Evolutionary conservation across 2,329 filamentous ascomycete species (phyloP).

Genomic region (Fusarium sarcochroum): DNA sequence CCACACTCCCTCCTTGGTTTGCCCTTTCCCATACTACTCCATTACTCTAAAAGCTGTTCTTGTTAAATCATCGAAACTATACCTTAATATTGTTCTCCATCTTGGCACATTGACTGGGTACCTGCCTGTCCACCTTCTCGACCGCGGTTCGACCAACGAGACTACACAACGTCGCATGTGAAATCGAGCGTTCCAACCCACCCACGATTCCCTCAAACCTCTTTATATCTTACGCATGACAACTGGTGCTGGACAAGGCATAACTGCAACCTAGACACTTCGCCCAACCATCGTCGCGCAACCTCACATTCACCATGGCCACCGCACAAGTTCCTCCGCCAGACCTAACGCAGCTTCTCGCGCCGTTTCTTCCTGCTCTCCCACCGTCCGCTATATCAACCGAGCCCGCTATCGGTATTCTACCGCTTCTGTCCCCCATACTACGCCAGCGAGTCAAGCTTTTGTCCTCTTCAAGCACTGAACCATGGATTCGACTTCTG

Average conservation of each 20-base stretch:
- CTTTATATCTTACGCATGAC: conserved; percentile 11
- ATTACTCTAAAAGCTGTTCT: not conserved
- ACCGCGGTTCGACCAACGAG: conserved; percentile 27
- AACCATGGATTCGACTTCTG: conserved; percentile 80
- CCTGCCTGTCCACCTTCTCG: conserved; percentile 16
- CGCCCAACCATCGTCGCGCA: not conserved
- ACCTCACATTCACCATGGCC: conserved; percentile 44
- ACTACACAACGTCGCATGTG: conserved; percentile 33
- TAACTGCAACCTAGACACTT: conserved; percentile 13
- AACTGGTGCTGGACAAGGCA: conserved; percentile 7
- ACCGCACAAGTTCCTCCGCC: conserved; percentile 57
- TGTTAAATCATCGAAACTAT: conserved; percentile 2
- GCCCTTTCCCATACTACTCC: conserved; percentile 5
- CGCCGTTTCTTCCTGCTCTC: conserved; percentile 71
- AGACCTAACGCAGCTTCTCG: conserved; percentile 63
- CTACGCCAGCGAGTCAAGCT: conserved; percentile 76
- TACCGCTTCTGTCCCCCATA: conserved; percentile 75
- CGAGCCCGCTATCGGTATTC: conserved; percentile 67
- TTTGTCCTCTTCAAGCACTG: conserved; percentile 70
- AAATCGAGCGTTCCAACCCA: conserved; percentile 16
- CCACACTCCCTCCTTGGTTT: conserved; percentile 11
- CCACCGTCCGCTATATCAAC: conserved; percentile 71
- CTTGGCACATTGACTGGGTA: conserved; percentile 24
- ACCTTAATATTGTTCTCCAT: conserved; percentile 14
- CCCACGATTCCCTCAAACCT: conserved; percentile 10